Evolutionary conservation across 805 yeast genomes (phyloP).

Genomic region (Candida saitoana): DNA sequence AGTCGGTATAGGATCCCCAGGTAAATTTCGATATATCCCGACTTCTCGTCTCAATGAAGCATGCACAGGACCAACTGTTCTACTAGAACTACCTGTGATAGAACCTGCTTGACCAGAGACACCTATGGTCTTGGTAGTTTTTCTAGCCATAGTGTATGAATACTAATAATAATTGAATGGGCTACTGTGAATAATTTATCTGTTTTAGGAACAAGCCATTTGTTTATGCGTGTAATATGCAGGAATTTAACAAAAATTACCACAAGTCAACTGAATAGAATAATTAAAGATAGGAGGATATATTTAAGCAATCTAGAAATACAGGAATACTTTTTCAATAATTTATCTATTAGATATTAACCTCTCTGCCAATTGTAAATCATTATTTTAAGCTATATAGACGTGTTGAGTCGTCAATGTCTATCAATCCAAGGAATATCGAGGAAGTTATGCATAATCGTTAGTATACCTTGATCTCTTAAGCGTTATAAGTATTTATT

Average conservation of each 20-base stretch:
- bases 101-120: background rate
- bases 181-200: constrained; percentile 5
- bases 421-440: no score
- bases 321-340: no score
- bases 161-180: no score
- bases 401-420: no score
- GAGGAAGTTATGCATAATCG: no score
- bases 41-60: constrained; percentile 13
- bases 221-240: constrained; percentile 4
- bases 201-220: constrained; percentile 3
- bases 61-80: background rate
- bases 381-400: no score
- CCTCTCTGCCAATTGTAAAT: no score
- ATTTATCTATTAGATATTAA: no score
- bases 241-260: no score
- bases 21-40: constrained; percentile 46
- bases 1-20: constrained; percentile 47
- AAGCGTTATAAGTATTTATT: no score
- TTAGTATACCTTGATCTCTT: no score
- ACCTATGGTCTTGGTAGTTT: background rate
- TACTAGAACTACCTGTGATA: background rate
- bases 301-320: background rate
- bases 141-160: background rate
- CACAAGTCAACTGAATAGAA: no score
- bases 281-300: background rate